These are phyloP conservation scores for Emericellopsis atlantica DNA, from an alignment of 2,329 filamentous ascomycete genomes.

Conservation along the genomic window DNA sequence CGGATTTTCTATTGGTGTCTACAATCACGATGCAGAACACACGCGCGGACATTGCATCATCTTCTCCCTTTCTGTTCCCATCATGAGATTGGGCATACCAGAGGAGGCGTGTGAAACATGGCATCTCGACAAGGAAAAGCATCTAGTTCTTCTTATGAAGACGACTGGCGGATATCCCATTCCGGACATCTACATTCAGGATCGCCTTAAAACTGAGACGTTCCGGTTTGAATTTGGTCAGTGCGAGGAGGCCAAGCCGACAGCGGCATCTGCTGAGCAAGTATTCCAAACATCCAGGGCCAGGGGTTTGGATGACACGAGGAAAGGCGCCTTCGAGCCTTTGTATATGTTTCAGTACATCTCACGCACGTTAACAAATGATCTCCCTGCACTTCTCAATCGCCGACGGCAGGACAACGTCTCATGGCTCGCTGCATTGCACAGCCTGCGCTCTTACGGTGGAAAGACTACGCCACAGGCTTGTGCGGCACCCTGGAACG, in stretches of 20 bases:
- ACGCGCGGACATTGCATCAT: conserved; percentile 13
- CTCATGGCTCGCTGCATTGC: too few relatives aligned
- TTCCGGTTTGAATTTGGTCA: background rate
- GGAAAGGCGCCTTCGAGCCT: background rate
- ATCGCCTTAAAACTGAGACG: background rate
- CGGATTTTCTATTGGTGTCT: background rate
- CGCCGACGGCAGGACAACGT: background rate
- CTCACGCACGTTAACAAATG: background rate
- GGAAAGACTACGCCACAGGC: conserved; percentile 2
- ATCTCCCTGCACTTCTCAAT: background rate
- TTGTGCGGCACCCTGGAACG: conserved; percentile 3
- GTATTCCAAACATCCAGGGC: background rate
- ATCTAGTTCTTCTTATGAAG: conserved; percentile 57
- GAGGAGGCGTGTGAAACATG: conserved; percentile 62
- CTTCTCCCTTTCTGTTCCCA: conserved; percentile 53
- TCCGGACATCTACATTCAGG: conserved; percentile 35
- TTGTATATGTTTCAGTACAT: too few relatives aligned
- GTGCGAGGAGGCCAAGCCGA: background rate
- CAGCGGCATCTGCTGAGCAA: background rate
- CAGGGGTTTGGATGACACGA: background rate
- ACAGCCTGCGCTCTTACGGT: too few relatives aligned
- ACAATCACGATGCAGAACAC: background rate
- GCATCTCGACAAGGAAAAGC: conserved; percentile 51
- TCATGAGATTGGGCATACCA: conserved; percentile 56
- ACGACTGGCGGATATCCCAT: conserved; percentile 47